Conservation (phyloP, 768 basidiomycete genomes). For the Boletus tylopilopsis region DNA sequence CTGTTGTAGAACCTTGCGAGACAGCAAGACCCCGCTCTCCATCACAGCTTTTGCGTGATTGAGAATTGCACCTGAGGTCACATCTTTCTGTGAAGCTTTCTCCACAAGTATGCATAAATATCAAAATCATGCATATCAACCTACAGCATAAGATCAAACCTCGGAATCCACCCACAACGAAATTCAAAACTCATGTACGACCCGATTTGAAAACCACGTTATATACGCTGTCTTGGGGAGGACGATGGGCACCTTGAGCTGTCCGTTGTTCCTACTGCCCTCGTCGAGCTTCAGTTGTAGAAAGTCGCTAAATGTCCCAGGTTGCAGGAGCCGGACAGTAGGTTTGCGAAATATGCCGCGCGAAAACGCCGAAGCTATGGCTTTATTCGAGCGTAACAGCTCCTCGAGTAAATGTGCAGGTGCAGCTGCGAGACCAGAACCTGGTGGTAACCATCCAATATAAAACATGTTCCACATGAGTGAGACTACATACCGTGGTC, state of each 20-base stretch:
- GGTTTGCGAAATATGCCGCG: constrained; percentile 4
- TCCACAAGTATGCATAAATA: too few relatives aligned
- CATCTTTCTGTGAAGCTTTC: too few relatives aligned
- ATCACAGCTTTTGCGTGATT: too few relatives aligned
- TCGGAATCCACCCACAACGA: too few relatives aligned
- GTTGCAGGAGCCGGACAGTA: constrained; percentile 16
- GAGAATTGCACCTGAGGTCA: too few relatives aligned
- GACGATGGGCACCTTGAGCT: constrained; percentile 11
- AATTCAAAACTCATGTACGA: constrained; percentile 9
- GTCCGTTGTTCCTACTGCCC: neutral
- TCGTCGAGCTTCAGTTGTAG: constrained; percentile 12
- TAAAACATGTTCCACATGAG: too few relatives aligned
- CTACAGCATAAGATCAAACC: too few relatives aligned
- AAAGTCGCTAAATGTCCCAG: constrained; percentile 19
- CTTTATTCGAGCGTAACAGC: neutral
- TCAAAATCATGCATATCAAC: too few relatives aligned
- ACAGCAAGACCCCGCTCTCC: too few relatives aligned
- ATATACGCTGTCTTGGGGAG: neutral
- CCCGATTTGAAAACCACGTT: constrained; percentile 13
- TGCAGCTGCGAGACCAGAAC: neutral
- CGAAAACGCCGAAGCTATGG: neutral
- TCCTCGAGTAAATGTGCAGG: constrained; percentile 3
- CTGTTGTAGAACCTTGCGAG: too few relatives aligned
- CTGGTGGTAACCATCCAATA: neutral
- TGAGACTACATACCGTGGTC: constrained; percentile 1